Evolutionary conservation across 768 basidiomycete species (phyloP).

Genomic region (Nidularia pulvinata): DNA sequence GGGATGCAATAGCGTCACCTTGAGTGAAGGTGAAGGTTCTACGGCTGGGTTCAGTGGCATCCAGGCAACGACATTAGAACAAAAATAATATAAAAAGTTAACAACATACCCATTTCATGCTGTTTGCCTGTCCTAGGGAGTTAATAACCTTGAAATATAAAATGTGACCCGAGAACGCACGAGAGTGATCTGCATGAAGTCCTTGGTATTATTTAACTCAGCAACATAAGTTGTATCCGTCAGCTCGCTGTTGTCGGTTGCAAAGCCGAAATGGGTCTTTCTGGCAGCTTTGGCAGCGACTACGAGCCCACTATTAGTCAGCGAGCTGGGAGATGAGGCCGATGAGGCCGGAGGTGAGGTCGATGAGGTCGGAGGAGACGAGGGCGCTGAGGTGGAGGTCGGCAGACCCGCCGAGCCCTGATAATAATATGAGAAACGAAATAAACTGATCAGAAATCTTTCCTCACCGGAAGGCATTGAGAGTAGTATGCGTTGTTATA

Average conservation of each 20-base stretch:
- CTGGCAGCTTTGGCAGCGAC: constrained; percentile 35
- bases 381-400: constrained; percentile 2
- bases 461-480: constrained; percentile 37
- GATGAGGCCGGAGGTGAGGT: neutral
- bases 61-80: constrained; percentile 24
- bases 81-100: neutral
- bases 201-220: constrained; percentile 29
- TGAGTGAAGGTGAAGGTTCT: constrained; percentile 46
- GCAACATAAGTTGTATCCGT: constrained; percentile 35
- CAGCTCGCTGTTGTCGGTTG: constrained; percentile 45
- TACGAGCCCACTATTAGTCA: constrained; percentile 29
- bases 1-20: constrained; percentile 42
- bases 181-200: constrained; percentile 46
- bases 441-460: neutral
- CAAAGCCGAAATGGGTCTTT: constrained; percentile 48
- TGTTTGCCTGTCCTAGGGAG: constrained; percentile 27
- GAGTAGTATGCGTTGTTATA: constrained; percentile 37
- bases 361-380: constrained; percentile 34
- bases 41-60: constrained; percentile 49
- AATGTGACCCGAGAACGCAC: constrained; percentile 12
- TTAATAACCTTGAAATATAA: neutral
- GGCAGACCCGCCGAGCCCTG: constrained; percentile 1
- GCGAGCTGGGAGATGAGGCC: neutral
- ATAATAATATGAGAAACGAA: neutral
- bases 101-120: constrained; percentile 52